Percentiles rank a stretch among this genome's conserved stretches.
Evolutionary conservation across 208 protist species (phyloP).

Genomic region (Trypanosoma platydactyli): DNA sequence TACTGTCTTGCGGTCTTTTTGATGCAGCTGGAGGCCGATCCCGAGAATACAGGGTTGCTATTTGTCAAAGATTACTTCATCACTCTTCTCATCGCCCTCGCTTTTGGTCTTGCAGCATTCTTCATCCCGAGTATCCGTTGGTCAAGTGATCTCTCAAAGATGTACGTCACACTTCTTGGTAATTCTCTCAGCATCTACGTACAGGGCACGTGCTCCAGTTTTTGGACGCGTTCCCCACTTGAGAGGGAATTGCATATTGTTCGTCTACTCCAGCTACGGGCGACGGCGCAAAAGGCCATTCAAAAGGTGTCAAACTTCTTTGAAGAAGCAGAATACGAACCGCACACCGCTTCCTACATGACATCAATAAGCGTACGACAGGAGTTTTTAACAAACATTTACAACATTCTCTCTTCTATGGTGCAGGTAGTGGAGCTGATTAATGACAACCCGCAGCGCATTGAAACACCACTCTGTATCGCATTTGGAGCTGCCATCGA

Average conservation of each 20-base stretch:
- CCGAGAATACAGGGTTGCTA: constrained; percentile 42
- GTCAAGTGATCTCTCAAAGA: constrained; percentile 76
- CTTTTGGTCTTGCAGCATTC: constrained; percentile 76
- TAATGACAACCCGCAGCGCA: constrained; percentile 52
- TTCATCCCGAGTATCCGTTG: constrained; percentile 87
- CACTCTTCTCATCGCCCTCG: constrained; percentile 68
- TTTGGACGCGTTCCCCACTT: constrained; percentile 72
- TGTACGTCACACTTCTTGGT: constrained; percentile 74
- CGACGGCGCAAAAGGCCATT: constrained; percentile 71
- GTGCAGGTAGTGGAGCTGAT: constrained; percentile 83
- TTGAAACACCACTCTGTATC: constrained; percentile 82
- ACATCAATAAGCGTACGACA: constrained; percentile 59
- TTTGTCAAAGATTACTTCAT: constrained; percentile 79
- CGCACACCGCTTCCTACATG: constrained; percentile 71
- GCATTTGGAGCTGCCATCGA: constrained; percentile 67
- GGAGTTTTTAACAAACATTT: constrained; percentile 71
- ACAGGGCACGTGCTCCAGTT: constrained; percentile 82
- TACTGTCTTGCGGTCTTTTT: constrained; percentile 80
- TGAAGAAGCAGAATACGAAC: constrained; percentile 80
- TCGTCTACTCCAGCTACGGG: constrained; percentile 76
- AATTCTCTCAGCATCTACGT: constrained; percentile 87
- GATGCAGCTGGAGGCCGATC: constrained; percentile 75
- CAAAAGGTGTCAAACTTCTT: constrained; percentile 61
- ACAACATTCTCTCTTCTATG: constrained; percentile 80
- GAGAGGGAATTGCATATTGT: constrained; percentile 89